Conservation (phyloP, 169 alveolate genomes). For the Plasmodium malariae region DNA sequence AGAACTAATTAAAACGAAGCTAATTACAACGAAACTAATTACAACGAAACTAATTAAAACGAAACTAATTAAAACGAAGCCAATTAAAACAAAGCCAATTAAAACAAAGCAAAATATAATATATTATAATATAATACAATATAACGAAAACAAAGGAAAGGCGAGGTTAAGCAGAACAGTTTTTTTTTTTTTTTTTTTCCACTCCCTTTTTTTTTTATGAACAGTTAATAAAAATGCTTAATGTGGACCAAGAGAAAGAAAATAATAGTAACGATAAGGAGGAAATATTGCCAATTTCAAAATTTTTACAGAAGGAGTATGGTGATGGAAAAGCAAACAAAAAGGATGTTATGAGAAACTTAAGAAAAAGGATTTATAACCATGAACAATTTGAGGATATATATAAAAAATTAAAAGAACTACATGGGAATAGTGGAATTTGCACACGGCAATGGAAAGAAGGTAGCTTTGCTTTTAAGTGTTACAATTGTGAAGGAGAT, state of each 20-base stretch:
- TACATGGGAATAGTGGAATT: constrained; percentile 74
- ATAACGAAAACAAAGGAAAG: not conserved
- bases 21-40: no score
- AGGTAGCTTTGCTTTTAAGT: constrained; percentile 73
- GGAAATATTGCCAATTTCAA: constrained; percentile 6
- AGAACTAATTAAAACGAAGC: no score
- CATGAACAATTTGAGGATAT: constrained; percentile 31
- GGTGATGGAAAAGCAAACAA: constrained; percentile 56
- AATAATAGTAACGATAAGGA: not conserved
- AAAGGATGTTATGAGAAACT: constrained; percentile 49
- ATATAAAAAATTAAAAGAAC: constrained; percentile 43
- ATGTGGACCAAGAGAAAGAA: not conserved
- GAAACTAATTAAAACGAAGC: no score
- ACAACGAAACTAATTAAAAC: no score
- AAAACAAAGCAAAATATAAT: no score
- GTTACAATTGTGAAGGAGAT: constrained; percentile 77
- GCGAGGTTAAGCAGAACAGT: not conserved
- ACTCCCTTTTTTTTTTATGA: constrained; percentile 11
- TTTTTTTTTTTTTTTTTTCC: not conserved
- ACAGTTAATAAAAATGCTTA: constrained; percentile 1
- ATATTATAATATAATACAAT: not conserved
- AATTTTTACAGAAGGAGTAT: constrained; percentile 16
- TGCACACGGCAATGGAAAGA: constrained; percentile 74
- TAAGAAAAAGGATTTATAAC: constrained; percentile 45
- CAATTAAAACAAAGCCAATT: no score